These are phyloP conservation scores for Skeletonema tropicum DNA, from an alignment of 108 stramenopile genomes.

Conservation along the genomic window DNA sequence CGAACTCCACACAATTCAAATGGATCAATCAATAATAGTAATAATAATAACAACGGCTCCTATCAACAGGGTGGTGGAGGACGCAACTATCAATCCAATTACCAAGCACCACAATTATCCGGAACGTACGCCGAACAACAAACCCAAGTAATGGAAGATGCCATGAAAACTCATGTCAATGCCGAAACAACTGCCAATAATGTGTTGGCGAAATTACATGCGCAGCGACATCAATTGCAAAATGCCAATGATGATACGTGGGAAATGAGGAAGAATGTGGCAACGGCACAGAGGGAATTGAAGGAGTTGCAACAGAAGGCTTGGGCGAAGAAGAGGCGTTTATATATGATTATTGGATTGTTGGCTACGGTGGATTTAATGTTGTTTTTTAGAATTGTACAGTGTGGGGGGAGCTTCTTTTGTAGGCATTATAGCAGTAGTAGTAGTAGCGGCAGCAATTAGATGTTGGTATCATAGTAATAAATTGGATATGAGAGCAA, in stretches of 20 bases:
- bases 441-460: background rate
- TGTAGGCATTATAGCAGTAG: slow-evolving; percentile 48
- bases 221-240: slow-evolving; percentile 81
- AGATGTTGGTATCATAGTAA: background rate
- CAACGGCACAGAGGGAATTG: slow-evolving; percentile 75
- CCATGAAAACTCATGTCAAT: slow-evolving; percentile 80
- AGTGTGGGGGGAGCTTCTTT: slow-evolving; percentile 88
- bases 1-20: slow-evolving; percentile 15
- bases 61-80: slow-evolving; percentile 30
- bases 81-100: slow-evolving; percentile 16
- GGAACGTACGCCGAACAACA: slow-evolving; percentile 77
- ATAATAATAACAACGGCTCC: slow-evolving; percentile 37
- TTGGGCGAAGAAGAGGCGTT: slow-evolving; percentile 63
- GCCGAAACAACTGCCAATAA: slow-evolving; percentile 79
- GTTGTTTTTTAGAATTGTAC: slow-evolving; percentile 73
- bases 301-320: slow-evolving; percentile 72
- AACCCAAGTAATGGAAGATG: slow-evolving; percentile 71
- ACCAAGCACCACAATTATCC: slow-evolving; percentile 55
- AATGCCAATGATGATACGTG: slow-evolving; percentile 85
- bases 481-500: background rate
- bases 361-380: slow-evolving; percentile 68
- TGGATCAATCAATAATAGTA: slow-evolving; percentile 28
- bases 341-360: slow-evolving; percentile 72
- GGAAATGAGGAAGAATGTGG: slow-evolving; percentile 80
- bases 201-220: slow-evolving; percentile 76